Percentiles rank a stretch among this genome's conserved stretches.
Evolutionary conservation across 805 yeast genomes (phyloP).

Genomic region (Naumovozyma castellii): DNA sequence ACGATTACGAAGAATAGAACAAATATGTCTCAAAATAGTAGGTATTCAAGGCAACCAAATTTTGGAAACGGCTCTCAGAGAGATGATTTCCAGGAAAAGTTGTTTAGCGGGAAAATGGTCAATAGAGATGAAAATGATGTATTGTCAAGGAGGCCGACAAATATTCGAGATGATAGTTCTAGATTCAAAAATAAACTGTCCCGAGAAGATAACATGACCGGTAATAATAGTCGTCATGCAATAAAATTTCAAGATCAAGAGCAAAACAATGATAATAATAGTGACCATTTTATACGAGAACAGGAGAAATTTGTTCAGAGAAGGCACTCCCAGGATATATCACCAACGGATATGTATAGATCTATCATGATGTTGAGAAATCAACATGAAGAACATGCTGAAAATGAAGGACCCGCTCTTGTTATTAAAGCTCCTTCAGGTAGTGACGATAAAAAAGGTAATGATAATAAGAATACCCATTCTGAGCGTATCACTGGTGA

Average conservation of each 20-base stretch:
- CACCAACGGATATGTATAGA: conserved; percentile 75
- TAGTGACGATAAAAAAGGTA: background rate
- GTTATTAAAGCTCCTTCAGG: conserved; percentile 58
- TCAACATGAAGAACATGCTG: conserved; percentile 33
- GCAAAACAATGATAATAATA: background rate
- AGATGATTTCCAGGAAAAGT: conserved; percentile 26
- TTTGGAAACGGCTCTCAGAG: background rate
- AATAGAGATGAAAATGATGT: conserved; percentile 24
- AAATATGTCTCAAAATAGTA: background rate
- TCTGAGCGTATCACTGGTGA: background rate
- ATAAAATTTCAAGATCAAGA: too few relatives aligned
- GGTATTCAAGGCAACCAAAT: background rate
- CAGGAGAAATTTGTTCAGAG: conserved; percentile 28
- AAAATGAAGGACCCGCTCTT: conserved; percentile 66
- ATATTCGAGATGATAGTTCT: background rate
- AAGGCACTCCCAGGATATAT: conserved; percentile 39
- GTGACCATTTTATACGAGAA: too few relatives aligned
- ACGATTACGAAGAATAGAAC: conserved; percentile 19
- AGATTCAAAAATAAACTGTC: background rate
- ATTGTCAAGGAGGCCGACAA: background rate
- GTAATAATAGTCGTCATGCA: background rate
- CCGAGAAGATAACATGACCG: background rate
- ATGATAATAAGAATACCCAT: background rate
- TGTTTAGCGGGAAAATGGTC: conserved; percentile 29
- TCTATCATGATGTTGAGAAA: conserved; percentile 75